Evolutionary conservation across 2,329 filamentous ascomycete species (phyloP).

Genomic region (Thermomyces lanuginosus): DNA sequence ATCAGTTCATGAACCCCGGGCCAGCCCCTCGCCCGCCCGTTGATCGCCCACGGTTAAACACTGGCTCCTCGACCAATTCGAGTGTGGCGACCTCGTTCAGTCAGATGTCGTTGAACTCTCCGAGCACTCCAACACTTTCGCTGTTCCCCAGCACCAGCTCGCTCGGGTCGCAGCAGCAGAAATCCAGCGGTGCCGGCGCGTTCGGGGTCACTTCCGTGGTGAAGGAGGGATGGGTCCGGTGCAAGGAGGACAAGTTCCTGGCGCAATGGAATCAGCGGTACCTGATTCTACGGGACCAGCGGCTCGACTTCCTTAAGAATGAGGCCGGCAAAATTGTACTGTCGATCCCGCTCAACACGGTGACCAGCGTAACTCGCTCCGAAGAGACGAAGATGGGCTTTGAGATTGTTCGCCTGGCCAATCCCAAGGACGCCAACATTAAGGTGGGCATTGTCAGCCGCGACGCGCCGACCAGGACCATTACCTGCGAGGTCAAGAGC

Average conservation of each 20-base stretch:
- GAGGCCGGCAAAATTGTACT: slow-evolving; percentile 78
- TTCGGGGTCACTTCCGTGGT: slow-evolving; percentile 57
- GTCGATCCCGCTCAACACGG: slow-evolving; percentile 69
- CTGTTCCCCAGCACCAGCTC: slow-evolving; percentile 54
- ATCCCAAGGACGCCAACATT: slow-evolving; percentile 42
- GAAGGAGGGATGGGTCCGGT: slow-evolving; percentile 43
- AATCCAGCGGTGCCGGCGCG: slow-evolving; percentile 44
- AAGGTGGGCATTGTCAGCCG: slow-evolving; percentile 60
- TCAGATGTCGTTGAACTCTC: slow-evolving; percentile 54
- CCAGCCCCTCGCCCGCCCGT: slow-evolving; percentile 81
- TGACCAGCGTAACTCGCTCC: slow-evolving; percentile 77
- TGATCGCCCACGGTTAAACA: slow-evolving; percentile 65
- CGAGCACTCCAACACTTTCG: slow-evolving; percentile 47
- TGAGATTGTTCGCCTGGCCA: slow-evolving; percentile 63
- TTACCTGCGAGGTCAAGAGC: slow-evolving; percentile 84
- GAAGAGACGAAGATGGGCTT: slow-evolving; percentile 86
- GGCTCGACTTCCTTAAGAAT: slow-evolving; percentile 85
- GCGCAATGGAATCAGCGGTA: slow-evolving; percentile 85
- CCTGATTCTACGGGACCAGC: slow-evolving; percentile 78
- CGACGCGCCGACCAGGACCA: slow-evolving; percentile 63
- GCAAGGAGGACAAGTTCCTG: slow-evolving; percentile 66
- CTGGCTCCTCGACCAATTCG: slow-evolving; percentile 52
- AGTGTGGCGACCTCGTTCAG: slow-evolving; percentile 52
- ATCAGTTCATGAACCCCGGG: slow-evolving; percentile 88
- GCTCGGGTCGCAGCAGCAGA: slow-evolving; percentile 47